Conservation (phyloP, 2,329 filamentous ascomycete genomes). For the Cordyceps pruinosa region DNA sequence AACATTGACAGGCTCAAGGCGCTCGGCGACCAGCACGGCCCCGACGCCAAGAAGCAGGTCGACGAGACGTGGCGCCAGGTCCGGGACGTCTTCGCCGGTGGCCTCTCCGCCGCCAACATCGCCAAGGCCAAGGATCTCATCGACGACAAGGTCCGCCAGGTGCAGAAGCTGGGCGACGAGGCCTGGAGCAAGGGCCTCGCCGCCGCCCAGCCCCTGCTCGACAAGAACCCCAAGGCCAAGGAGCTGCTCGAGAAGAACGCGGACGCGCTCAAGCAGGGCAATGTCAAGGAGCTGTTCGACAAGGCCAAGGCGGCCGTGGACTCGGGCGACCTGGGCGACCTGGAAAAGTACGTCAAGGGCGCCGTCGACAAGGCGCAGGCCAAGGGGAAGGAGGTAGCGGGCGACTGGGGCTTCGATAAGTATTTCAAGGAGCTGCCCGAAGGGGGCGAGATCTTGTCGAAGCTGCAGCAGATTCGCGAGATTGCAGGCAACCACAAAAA, state of each 20-base stretch:
- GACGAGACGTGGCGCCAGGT: slow-evolving; percentile 70
- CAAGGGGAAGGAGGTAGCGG: slow-evolving; percentile 5
- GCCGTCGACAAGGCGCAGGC: slow-evolving; percentile 21
- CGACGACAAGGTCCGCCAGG: slow-evolving; percentile 61
- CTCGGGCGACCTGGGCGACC: slow-evolving; percentile 49
- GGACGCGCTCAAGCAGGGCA: slow-evolving; percentile 60
- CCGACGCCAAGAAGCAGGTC: slow-evolving; percentile 69
- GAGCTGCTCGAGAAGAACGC: slow-evolving; percentile 65
- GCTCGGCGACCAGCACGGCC: slow-evolving; percentile 62
- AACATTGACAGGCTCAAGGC: slow-evolving; percentile 62
- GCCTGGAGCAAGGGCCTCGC: slow-evolving; percentile 66
- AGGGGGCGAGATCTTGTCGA: slow-evolving; percentile 56
- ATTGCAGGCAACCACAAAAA: slow-evolving; percentile 60
- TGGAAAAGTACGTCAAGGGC: slow-evolving; percentile 29
- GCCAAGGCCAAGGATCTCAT: slow-evolving; percentile 55
- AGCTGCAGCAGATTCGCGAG: slow-evolving; percentile 57
- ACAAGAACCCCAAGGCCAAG: slow-evolving; percentile 72
- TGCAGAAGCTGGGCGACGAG: slow-evolving; percentile 67
- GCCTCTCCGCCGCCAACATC: slow-evolving; percentile 45
- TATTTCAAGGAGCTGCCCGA: slow-evolving; percentile 61
- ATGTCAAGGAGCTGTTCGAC: slow-evolving; percentile 56
- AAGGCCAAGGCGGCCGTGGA: slow-evolving; percentile 55
- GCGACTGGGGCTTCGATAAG: slow-evolving; percentile 42
- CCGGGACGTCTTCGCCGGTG: slow-evolving; percentile 55
- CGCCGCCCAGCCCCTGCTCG: slow-evolving; percentile 63